phyloP scores from a whole-genome alignment of 257 asterid species.

The Gentiana macrophylla region DNA sequence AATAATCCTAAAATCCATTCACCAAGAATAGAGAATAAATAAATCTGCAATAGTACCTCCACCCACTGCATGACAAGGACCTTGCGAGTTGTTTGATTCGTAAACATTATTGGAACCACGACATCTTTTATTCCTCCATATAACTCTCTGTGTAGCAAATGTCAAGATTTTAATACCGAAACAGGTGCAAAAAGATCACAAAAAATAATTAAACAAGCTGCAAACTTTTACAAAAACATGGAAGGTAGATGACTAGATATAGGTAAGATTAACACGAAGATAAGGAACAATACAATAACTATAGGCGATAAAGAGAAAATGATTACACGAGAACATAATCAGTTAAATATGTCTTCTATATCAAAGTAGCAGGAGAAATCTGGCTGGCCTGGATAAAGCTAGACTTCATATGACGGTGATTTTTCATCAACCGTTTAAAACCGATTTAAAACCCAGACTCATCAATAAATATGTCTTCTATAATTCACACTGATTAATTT shows the following conservation, averaged over 20 bases:
- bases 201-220: background rate
- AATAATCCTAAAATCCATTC: too few species aligned
- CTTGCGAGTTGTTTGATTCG: slow-evolving; percentile 67
- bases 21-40: slow-evolving; percentile 1
- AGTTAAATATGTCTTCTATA: background rate
- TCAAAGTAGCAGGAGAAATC: background rate
- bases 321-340: too few species aligned
- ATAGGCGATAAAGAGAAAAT: too few species aligned
- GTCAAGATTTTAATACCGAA: slow-evolving; percentile 6
- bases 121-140: slow-evolving; percentile 80
- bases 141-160: slow-evolving; percentile 47
- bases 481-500: too few species aligned
- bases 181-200: background rate
- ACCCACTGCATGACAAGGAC: slow-evolving; percentile 92
- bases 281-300: too few species aligned
- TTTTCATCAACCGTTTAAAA: too few species aligned
- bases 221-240: background rate
- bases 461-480: too few species aligned
- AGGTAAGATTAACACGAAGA: too few species aligned
- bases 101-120: slow-evolving; percentile 76
- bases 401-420: too few species aligned
- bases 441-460: too few species aligned
- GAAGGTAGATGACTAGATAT: background rate
- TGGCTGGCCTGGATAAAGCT: background rate
- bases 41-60: slow-evolving; percentile 50